phyloP scores from a whole-genome alignment of 2,329 filamentous ascomycete species.

The Aspergillus sp. region DNA sequence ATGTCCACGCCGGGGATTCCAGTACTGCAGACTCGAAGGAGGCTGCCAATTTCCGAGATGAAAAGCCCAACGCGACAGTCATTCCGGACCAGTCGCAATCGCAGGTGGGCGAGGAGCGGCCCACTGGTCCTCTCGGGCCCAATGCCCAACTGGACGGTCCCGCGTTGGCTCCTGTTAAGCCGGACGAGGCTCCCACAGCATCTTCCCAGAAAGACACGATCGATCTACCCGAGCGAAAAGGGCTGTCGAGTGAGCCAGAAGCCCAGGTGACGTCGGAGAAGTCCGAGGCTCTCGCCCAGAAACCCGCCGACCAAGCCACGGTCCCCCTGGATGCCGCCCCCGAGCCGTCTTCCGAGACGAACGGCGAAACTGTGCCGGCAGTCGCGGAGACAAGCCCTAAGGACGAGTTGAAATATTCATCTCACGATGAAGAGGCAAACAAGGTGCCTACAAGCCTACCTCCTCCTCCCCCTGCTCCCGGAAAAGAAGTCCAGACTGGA shows the following conservation, averaged over 20 bases:
- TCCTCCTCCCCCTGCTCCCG: conserved; percentile 52
- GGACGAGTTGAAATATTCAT: conserved; percentile 47
- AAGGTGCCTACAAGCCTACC: conserved; percentile 52
- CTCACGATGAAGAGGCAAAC: conserved; percentile 41
- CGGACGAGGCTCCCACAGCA: conserved; percentile 12
- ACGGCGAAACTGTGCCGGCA: conserved; percentile 61
- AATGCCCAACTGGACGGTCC: conserved; percentile 36
- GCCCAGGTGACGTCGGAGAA: conserved; percentile 8
- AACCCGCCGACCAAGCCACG: conserved; percentile 18
- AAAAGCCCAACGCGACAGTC: conserved; percentile 36
- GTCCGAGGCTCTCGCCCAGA: conserved; percentile 17
- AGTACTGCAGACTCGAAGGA: conserved; percentile 42
- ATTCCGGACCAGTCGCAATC: conserved; percentile 27
- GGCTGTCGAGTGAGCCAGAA: neutral
- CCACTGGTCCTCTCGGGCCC: conserved; percentile 38
- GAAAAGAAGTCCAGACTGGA: conserved; percentile 31
- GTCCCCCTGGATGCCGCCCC: conserved; percentile 14
- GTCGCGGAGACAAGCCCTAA: conserved; percentile 42
- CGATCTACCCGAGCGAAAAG: neutral
- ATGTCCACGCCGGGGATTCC: conserved; percentile 37
- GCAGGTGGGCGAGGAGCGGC: conserved; percentile 26
- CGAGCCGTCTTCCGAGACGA: conserved; percentile 44
- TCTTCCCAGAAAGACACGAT: conserved; percentile 12
- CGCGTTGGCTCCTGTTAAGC: conserved; percentile 13
- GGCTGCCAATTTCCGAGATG: conserved; percentile 33